phyloP scores from a whole-genome alignment of 2,329 filamentous ascomycete species.

The Phialophora macrospora region DNA sequence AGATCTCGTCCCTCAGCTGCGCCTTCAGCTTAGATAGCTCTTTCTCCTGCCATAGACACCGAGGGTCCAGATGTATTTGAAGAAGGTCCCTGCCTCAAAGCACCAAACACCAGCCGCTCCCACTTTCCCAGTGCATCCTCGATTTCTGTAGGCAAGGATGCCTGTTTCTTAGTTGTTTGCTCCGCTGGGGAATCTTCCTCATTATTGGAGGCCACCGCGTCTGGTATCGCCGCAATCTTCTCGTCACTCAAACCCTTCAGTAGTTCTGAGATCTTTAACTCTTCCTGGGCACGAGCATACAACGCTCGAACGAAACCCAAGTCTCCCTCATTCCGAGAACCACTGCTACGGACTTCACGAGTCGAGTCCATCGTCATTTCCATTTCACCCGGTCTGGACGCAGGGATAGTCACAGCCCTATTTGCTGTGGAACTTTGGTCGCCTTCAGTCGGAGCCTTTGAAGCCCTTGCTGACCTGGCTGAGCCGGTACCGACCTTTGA shows the following conservation, averaged over 20 bases:
- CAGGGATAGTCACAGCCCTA: background rate
- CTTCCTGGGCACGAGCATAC: conserved; percentile 26
- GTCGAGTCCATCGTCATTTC: background rate
- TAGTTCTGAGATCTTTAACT: conserved; percentile 34
- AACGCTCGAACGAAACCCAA: conserved; percentile 20
- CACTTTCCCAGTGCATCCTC: conserved; percentile 27
- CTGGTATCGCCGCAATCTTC: conserved; percentile 23
- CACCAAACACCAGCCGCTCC: conserved; percentile 29
- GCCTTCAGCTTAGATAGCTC: background rate
- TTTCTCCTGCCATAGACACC: background rate
- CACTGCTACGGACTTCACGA: background rate
- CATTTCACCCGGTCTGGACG: background rate
- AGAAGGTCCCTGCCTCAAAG: background rate
- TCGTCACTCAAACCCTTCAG: conserved; percentile 35
- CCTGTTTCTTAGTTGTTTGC: background rate
- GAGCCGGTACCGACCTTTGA: background rate
- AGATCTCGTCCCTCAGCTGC: background rate
- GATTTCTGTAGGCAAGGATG: conserved; percentile 23
- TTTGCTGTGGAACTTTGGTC: background rate
- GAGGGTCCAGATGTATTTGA: background rate
- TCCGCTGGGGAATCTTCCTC: background rate
- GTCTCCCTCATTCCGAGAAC: background rate
- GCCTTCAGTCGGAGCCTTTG: background rate
- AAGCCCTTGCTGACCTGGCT: background rate
- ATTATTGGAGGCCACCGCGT: background rate